Evolutionary conservation across 2,329 filamentous ascomycete genomes (phyloP).

Genomic region (Botryotinia narcissicola): DNA sequence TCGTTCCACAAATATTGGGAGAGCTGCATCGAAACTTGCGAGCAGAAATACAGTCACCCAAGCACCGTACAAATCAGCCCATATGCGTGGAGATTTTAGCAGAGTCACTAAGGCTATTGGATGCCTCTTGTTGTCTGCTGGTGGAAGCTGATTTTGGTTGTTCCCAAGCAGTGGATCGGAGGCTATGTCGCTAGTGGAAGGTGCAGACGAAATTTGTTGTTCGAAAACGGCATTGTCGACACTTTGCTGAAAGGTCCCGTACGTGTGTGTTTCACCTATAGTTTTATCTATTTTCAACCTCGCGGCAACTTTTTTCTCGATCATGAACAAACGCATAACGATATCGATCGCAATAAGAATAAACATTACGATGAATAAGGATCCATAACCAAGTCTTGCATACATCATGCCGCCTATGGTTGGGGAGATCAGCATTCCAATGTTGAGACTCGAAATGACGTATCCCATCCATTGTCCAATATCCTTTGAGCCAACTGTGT

Average conservation of each 20-base stretch:
- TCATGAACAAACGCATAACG: constrained; percentile 51
- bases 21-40: constrained; percentile 53
- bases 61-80: constrained; percentile 42
- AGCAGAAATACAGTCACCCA: constrained; percentile 48
- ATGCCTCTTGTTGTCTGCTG: background rate
- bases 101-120: constrained; percentile 38
- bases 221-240: background rate
- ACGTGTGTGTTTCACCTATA: background rate
- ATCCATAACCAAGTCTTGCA: constrained; percentile 52
- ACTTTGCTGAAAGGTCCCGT: constrained; percentile 12
- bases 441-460: constrained; percentile 56
- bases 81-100: constrained; percentile 41
- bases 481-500: constrained; percentile 61
- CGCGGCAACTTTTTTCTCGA: constrained; percentile 57
- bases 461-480: constrained; percentile 61
- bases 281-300: constrained; percentile 27
- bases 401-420: constrained; percentile 26
- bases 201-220: background rate
- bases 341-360: constrained; percentile 53
- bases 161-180: constrained; percentile 20
- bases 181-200: background rate
- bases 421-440: constrained; percentile 55
- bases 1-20: constrained; percentile 53
- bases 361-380: constrained; percentile 57
- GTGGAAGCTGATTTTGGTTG: constrained; percentile 22